phyloP scores from a whole-genome alignment of 441 rosid species.

The Capsella rubella region DNA sequence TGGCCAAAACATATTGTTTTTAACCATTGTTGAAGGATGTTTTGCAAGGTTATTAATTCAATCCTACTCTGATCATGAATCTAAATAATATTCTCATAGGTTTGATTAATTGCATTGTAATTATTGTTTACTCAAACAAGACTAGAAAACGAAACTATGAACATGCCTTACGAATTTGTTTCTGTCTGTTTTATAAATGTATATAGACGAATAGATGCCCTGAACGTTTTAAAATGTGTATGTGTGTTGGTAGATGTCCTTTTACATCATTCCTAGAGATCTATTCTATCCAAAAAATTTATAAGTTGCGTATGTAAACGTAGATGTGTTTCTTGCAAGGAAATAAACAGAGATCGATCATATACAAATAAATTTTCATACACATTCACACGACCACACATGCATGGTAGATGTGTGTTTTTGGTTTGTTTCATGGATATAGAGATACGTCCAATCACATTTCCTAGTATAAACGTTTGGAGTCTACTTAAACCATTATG shows the following conservation, averaged over 20 bases:
- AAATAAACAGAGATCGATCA: conserved; percentile 20
- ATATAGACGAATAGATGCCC: conserved; percentile 5
- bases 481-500: neutral
- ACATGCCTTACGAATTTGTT: conserved; percentile 11
- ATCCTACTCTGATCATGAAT: neutral
- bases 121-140: conserved; percentile 34
- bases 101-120: neutral
- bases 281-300: neutral
- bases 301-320: neutral
- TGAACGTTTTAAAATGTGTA: conserved; percentile 23
- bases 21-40: neutral
- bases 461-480: neutral
- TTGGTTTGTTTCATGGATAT: conserved; percentile 5
- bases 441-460: neutral
- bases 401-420: neutral
- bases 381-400: neutral
- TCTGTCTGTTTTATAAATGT: conserved; percentile 1
- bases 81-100: neutral
- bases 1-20: neutral
- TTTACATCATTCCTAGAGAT: conserved; percentile 17
- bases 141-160: conserved; percentile 7
- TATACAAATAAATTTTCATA: neutral
- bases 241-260: conserved; percentile 26
- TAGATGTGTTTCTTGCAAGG: neutral
- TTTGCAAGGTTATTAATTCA: neutral